Evolutionary conservation across 257 asterid species (phyloP), one percentile per base, ranked within the genome.

Genomic region (Scutellaria galericulata): DNA sequence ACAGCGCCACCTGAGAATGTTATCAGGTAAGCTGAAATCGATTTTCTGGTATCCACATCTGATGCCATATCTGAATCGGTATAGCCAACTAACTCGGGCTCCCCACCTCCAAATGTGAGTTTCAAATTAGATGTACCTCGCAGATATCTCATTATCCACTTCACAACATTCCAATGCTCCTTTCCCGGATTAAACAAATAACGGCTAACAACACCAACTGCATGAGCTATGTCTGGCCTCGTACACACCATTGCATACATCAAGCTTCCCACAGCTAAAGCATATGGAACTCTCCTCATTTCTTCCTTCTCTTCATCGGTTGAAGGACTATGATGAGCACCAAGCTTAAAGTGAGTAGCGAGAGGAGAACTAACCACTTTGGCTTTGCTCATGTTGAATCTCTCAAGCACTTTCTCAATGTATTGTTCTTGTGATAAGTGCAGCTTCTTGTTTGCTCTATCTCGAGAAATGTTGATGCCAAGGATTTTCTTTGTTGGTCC

Each of bases 241-340:
- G 47, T 59, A 4, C 47, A 64, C 12, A 64, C 70, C 55, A 64
- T 64, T 1, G 57, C 70, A 20, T 64, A 45, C 57, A 64, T 44
- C 57, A 64, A 46, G 3, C 57, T 64, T 18, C 57, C 40, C 37
- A 31, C 37, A 31, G 0, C 37, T 31, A 5, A 31, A 3, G 5
- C 37, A 18, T 63, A 63, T 41, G 14, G 22, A 2, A 13, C 42
- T 2, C 1, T 40, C 10, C 5, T 4, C 52, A 64, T 42, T 1
- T 6, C 37, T 52, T 52, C 11, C 0, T 52, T 61, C 37, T 61
- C 51, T n/a, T n/a, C 14, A n/a, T 31, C 5, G 5, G 37, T 31
- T 2, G 37, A 31, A 2, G 5, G 37, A 3, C 5, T 31, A 31
- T 31, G 37, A 31, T 31, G 37, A 31, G 0, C 37, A 2, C 37